Evolutionary conservation across 2,329 filamentous ascomycete genomes (phyloP), one percentile per base, ranked within the genome.

Genomic region (Ambrosiella xylebori): DNA sequence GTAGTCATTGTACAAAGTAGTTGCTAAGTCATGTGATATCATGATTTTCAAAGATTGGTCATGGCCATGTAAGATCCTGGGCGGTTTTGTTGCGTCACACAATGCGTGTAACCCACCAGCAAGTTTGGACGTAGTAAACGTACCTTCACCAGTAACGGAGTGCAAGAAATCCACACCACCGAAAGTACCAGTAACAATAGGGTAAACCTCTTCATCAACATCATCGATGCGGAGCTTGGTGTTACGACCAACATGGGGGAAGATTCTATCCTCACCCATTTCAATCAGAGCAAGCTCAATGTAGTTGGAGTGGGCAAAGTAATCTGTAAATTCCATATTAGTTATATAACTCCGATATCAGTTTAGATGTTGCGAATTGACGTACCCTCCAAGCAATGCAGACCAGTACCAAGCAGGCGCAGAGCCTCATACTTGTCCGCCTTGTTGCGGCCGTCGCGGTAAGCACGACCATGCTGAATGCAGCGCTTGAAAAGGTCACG

Each of bases 111-210:
- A 49, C 49, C 7, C 12, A 6, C 39, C 27, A 49, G 49, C 8
- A 56, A 37, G 11, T 70, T 96, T 90, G 44, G 84, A 86, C 56
- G 95, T 81, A 79, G 41, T n/a, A 13, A 54, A 56, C 69, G n/a
- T 62, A 78, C 76, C 73, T 72, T 84, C 81, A 60, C 81, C 80
- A 51, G 79, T 86, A 37, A 95, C 89, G 0, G 86, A 93, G 72
- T 95, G 88, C 61, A 95, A 74, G 71, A 96, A 96, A 66, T 96
- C 91, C 12, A 95, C 90, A 62, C 90, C 90, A 61, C 90, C 90
- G 69, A 96, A 96, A 6, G 90, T 96, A 61, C 91, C 90, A 1
- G 90, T 96, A 50, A 95, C 78, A 61, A 91, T 73, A 6, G 90
- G 90, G 65, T 86, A 95, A 61, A 95, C 86, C 3, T 76, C 66